Base-by-base conservation (phyloP, 2,329 filamentous ascomycete genomes). In the Colletotrichum phormii region DNA sequence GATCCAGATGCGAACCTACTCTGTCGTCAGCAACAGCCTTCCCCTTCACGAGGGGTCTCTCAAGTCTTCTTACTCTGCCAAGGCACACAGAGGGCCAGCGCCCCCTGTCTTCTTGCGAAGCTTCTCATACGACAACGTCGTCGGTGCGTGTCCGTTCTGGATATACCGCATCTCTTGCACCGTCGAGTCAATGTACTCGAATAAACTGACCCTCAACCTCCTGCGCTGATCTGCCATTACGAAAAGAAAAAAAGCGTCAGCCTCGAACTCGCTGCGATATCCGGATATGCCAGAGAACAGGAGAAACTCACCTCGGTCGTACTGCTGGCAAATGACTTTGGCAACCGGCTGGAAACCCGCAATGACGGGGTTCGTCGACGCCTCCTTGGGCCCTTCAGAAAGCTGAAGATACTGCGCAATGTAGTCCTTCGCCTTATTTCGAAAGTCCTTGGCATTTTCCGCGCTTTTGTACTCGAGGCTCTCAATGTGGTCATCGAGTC, bases 401-500 rank as follows among this genome's bases (percentile, higher is more conserved):
- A 64, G 64, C 49, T 59, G 59, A 3, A 72, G 72, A 29, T 65
- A 64, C 9, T 64, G 59, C 4, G 53, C 64, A 22, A 74, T 59
- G 26, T 67, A 74, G 22, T 65, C 61, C 29, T 71, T 73, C 24
- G 49, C 54, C 12, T 57, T 64, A 53, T n/a, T 31, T 24, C 70
- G 55, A 12, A 74, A 73, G 2, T 72, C 59, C 24, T 59, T 51
- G 15, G 72, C 64, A 37, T 29, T 60, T 26, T 55, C 59, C 24
- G 51, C 53, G 46, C 59, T 60, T 33, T 60, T 12, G n/a, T 54
- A 61, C 24, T 74, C 70, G n/a, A 70, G 46, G n/a, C 31, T 18
- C 42, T 74, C 73, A 15, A 74, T 68, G 62, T 66, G 46, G 53
- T 74, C 73, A 57, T 74, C 73, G 42, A 74, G 70, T 12, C 55